Evolutionary conservation across 1,139 yeast species (phyloP), one percentile per base, ranked within the genome.

Genomic region (Debaryomycetaceae sp.): DNA sequence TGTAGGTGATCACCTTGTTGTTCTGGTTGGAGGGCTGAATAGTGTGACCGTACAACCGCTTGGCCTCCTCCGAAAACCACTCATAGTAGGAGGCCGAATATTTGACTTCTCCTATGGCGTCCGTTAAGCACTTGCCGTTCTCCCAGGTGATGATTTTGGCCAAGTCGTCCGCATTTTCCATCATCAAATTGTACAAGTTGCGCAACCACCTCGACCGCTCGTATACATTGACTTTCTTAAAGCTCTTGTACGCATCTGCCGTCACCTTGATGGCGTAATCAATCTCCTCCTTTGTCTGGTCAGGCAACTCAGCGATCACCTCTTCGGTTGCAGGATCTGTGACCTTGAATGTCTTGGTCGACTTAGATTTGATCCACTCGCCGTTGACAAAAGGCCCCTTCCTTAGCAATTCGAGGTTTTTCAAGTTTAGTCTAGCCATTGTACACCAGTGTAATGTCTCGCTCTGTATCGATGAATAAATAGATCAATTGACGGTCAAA

Each of bases 281-380:
- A 38, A 81, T 75, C 46, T 73, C 78, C 45, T 75, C 75, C 6
- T 78, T 71, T 42, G 83, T 75, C 48, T 77, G 80, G 48, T 83
- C 84, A 9, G 84, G 78, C 35, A 80, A 75, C 40, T 72, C 72
- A 20, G 80, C 80, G 46, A 89, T 77, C 24, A 68, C 66, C 46
- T 78, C 75, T 33, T 72, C 78, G 39, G 84, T 81, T 1, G 95
- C 95, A 4, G 97, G 97, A 62, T 89, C 90, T 35, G 65, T 63
- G 23, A 88, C 96, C 34, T 77, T 70, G 62, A 87, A 88, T 14
- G 79, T 72, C 45, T 76, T 76, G 24, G 74, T 65, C 17, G 82
- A 70, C 39, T 70, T 66, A 23, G 81, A 72, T 20, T 65, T 58
- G 41, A 77, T 63, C 90, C 95, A 89, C 56, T 81, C 67, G 41